These are phyloP conservation scores for Tilletia caries DNA, from an alignment of 1,284 basidiomycete species.

Conservation along the genomic window DNA sequence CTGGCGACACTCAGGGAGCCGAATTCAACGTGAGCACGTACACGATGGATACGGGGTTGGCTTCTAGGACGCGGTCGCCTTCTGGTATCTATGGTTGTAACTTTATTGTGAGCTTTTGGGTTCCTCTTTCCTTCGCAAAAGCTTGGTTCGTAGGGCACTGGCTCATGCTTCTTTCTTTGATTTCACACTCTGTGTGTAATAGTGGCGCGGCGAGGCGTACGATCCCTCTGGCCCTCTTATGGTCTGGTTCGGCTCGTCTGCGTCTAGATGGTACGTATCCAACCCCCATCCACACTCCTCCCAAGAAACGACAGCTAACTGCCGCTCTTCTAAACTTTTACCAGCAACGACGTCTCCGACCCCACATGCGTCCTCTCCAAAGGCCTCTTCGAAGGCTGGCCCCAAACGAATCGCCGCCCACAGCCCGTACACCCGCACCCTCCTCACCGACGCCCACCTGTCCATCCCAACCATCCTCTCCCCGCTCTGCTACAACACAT, in stretches of 20 bases:
- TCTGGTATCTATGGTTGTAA: background rate
- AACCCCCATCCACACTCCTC: background rate
- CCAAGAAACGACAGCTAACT: background rate
- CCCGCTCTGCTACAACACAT: slow-evolving; percentile 3
- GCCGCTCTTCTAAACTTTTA: background rate
- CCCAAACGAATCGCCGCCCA: background rate
- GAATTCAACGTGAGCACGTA: background rate
- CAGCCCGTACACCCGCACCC: background rate
- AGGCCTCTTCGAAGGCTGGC: slow-evolving; percentile 3
- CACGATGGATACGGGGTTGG: background rate
- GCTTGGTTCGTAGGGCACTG: too few relatives aligned
- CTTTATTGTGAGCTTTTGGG: background rate
- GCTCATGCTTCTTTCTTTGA: too few relatives aligned
- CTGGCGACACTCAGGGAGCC: background rate
- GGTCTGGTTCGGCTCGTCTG: background rate
- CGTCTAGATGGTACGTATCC: background rate
- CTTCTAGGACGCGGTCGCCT: too few relatives aligned
- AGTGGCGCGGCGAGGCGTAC: background rate
- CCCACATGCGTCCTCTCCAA: background rate
- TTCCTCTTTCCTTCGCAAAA: too few relatives aligned
- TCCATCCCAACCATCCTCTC: background rate
- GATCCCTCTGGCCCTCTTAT: background rate
- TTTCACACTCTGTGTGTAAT: too few relatives aligned
- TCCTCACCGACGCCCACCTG: background rate
- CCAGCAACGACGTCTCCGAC: slow-evolving; percentile 1